A percentile compares a stretch with the other conserved stretches of the same genome.
Conservation (phyloP, 306 rosid species). For the Ammopiptanthus mongolicus region DNA sequence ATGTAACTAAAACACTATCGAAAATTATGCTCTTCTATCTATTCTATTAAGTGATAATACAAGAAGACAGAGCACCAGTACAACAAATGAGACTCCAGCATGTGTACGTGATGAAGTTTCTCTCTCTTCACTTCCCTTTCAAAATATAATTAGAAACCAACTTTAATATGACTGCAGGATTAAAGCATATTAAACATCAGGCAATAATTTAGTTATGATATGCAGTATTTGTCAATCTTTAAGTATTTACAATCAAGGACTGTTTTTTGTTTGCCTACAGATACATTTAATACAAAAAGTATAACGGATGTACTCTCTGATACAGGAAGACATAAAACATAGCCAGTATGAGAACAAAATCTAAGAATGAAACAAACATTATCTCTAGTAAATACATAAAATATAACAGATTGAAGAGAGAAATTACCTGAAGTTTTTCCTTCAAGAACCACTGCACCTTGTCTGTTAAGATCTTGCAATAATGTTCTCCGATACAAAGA, state of each 20-base stretch:
- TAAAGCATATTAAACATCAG: background rate
- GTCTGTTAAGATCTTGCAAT: slow-evolving; percentile 95
- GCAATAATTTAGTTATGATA: background rate
- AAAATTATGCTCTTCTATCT: background rate
- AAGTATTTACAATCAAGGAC: background rate
- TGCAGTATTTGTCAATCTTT: background rate
- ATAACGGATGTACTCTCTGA: background rate
- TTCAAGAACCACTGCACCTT: slow-evolving; percentile 96
- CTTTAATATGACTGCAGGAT: background rate
- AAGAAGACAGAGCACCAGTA: background rate
- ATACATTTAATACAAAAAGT: background rate
- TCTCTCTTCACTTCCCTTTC: background rate
- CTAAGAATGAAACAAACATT: background rate
- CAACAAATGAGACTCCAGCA: background rate
- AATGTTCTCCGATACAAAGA: slow-evolving; percentile 64
- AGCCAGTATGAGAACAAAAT: slow-evolving; percentile 6
- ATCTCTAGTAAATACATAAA: background rate
- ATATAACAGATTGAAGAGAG: slow-evolving; percentile 21
- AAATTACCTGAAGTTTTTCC: slow-evolving; percentile 77
- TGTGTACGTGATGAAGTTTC: background rate
- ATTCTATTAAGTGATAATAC: background rate
- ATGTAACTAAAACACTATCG: background rate
- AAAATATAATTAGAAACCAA: background rate
- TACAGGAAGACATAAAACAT: background rate
- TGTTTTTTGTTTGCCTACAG: background rate